Percentiles rank a stretch among this genome's conserved stretches.
Conservation (phyloP, 441 rosid genomes). For the Flueggea neowawraea region DNA sequence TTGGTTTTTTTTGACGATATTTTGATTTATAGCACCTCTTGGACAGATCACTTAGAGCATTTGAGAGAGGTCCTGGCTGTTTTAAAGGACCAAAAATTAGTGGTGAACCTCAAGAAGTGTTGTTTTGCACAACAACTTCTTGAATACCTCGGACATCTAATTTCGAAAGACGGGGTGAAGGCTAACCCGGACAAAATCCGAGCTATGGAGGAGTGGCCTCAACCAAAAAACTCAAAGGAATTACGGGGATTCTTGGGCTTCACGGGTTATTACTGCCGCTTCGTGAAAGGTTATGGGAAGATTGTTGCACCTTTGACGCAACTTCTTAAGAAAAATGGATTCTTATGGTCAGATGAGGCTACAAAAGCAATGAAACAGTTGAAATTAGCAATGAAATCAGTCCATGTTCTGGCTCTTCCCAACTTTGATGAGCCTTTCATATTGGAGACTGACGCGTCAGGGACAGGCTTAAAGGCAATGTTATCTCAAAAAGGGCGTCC, state of each 20-base stretch:
- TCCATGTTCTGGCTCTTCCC: not conserved
- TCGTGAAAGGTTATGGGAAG: not conserved
- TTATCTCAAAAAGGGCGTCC: not conserved
- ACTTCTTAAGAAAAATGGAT: not conserved
- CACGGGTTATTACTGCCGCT: not conserved
- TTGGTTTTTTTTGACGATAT: conserved; percentile 3
- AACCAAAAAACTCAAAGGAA: not conserved
- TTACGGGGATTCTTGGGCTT: not conserved
- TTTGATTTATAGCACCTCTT: not conserved
- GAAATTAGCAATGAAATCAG: not conserved
- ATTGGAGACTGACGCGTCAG: not conserved
- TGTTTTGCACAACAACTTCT: not conserved
- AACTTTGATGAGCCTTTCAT: not conserved
- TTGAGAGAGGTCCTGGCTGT: not conserved
- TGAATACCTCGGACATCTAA: not conserved
- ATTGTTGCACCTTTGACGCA: no score
- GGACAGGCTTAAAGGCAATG: not conserved
- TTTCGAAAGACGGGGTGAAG: not conserved
- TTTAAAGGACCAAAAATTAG: not conserved
- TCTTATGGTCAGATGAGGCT: not conserved
- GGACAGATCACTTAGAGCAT: not conserved
- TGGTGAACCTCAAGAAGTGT: not conserved
- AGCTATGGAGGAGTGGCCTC: not conserved
- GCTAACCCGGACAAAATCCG: not conserved
- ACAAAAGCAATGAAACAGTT: not conserved